Conservation (phyloP, 371 early-diverging fungal genomes). For the Apophysomyces ossiformis region DNA sequence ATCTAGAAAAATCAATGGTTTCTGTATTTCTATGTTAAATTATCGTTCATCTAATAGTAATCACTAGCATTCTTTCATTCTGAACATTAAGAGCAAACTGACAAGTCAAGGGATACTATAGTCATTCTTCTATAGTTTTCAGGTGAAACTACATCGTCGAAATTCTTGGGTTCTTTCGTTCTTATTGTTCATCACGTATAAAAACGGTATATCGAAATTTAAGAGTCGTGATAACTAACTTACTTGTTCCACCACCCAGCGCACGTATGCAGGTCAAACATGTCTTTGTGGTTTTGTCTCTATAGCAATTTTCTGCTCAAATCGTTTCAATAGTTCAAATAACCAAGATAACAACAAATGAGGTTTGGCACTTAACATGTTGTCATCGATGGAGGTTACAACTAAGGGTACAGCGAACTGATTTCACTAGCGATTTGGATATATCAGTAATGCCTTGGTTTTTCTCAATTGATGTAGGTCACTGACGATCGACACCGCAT, state of each 20-base stretch:
- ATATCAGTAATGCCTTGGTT: no score
- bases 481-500: no score
- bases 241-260: neutral
- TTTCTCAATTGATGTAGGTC: no score
- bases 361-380: neutral
- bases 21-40: neutral
- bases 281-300: neutral
- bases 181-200: no score
- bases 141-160: no score
- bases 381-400: no score
- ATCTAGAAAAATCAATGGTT: neutral
- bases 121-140: no score
- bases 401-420: no score
- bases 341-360: neutral
- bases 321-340: neutral
- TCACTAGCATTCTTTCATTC: neutral
- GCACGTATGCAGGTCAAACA: neutral
- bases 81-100: no score
- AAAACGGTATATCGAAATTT: neutral
- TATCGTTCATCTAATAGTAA: neutral
- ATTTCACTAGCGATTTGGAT: no score
- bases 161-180: no score
- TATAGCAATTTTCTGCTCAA: neutral
- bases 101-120: no score
- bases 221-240: neutral